These are phyloP conservation scores for Gloeostereum incarnatum DNA, from an alignment of 768 basidiomycete species.

Conservation along the genomic window DNA sequence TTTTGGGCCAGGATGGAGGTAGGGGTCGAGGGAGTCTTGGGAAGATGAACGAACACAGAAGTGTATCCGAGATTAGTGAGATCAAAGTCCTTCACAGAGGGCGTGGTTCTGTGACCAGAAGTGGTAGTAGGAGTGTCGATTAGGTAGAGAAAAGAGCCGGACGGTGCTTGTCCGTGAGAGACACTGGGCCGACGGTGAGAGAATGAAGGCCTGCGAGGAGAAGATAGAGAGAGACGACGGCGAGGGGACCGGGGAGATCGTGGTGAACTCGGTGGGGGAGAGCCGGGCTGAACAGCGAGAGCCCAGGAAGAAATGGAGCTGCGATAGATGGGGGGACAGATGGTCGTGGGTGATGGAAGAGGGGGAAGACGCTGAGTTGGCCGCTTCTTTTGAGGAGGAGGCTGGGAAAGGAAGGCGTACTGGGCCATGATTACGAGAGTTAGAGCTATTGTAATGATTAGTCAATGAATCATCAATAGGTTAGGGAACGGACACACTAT, in stretches of 20 bases:
- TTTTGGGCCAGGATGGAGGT: conserved; percentile 17
- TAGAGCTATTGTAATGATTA: too few relatives aligned
- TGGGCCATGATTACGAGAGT: neutral
- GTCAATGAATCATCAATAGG: too few relatives aligned
- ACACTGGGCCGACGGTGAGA: conserved; percentile 30
- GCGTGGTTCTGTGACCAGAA: conserved; percentile 20
- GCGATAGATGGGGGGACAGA: conserved; percentile 4
- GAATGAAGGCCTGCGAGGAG: conserved; percentile 16
- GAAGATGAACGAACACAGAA: conserved; percentile 52
- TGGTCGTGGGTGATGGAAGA: neutral
- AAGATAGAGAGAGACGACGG: conserved; percentile 16
- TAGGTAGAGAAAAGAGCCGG: conserved; percentile 38
- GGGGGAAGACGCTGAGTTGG: neutral
- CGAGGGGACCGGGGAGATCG: conserved; percentile 28
- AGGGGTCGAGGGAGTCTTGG: conserved; percentile 38
- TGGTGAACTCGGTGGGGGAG: conserved; percentile 37
- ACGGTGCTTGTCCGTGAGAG: conserved; percentile 26
- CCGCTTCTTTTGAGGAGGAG: conserved; percentile 1
- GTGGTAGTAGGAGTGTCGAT: conserved; percentile 31
- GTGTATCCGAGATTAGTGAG: conserved; percentile 58
- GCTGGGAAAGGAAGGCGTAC: conserved; percentile 1
- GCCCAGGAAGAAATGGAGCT: conserved; percentile 54
- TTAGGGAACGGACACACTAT: too few relatives aligned
- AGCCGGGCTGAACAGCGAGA: conserved; percentile 57
- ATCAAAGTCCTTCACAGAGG: conserved; percentile 39